These are phyloP conservation scores for Aspergillus sp. DNA, from an alignment of 2,329 filamentous ascomycete species.

Conservation along the genomic window DNA sequence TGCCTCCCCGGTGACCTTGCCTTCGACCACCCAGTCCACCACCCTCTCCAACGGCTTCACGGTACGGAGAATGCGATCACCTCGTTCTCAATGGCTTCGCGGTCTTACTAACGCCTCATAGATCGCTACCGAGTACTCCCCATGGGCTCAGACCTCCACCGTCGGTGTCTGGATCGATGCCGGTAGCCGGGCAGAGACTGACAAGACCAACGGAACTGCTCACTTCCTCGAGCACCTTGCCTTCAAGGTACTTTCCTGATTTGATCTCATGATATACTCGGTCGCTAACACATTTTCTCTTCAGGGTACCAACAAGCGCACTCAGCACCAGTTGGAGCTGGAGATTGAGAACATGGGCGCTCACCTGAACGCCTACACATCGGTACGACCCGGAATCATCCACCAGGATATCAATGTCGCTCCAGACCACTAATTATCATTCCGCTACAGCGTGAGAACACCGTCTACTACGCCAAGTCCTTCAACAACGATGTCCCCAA, in stretches of 20 bases:
- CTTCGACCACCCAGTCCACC: conserved; percentile 86
- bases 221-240: conserved; percentile 99
- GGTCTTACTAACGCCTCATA: conserved; percentile 45
- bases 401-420: conserved; percentile 13
- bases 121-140: conserved; percentile 97
- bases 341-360: conserved; percentile 99
- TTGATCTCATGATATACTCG: neutral
- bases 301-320: conserved; percentile 85
- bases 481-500: conserved; percentile 97
- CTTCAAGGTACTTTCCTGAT: conserved; percentile 78
- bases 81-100: conserved; percentile 19
- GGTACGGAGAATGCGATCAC: conserved; percentile 51
- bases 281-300: neutral
- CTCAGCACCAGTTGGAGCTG: conserved; percentile 95
- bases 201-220: conserved; percentile 97
- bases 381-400: conserved; percentile 60
- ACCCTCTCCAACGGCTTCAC: conserved; percentile 98
- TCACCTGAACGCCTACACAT: conserved; percentile 98
- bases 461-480: conserved; percentile 97
- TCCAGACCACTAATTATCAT: conserved; percentile 16
- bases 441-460: conserved; percentile 83
- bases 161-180: conserved; percentile 99
- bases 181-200: conserved; percentile 94
- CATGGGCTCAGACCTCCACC: conserved; percentile 96
- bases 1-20: conserved; percentile 74